Evolutionary conservation across 1,139 yeast genomes (phyloP).

Genomic region (Meyerozyma sp.): DNA sequence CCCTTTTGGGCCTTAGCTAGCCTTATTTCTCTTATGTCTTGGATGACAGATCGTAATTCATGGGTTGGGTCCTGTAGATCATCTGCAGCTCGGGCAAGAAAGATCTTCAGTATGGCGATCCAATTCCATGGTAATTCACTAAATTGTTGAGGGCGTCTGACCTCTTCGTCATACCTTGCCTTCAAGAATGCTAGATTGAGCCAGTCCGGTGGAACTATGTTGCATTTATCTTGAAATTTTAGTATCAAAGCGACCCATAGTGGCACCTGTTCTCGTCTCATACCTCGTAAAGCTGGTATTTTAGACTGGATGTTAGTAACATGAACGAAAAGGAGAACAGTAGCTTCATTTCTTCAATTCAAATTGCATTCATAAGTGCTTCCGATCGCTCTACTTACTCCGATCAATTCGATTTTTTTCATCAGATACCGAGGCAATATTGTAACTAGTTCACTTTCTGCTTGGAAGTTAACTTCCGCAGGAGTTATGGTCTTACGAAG

Average conservation of each 20-base stretch:
- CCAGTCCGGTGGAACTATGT: constrained; percentile 87
- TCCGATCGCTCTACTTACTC: constrained; percentile 31
- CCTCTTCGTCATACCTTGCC: constrained; percentile 64
- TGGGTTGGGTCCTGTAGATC: constrained; percentile 68
- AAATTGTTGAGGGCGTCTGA: constrained; percentile 51
- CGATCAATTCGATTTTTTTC: constrained; percentile 59
- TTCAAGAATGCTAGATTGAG: constrained; percentile 53
- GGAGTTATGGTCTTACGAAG: constrained; percentile 62
- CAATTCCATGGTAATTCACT: constrained; percentile 80
- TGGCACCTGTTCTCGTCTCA: constrained; percentile 70
- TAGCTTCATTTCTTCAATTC: too few species aligned
- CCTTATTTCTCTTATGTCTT: constrained; percentile 81
- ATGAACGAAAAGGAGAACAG: not conserved
- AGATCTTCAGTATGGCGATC: constrained; percentile 72
- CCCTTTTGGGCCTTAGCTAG: constrained; percentile 80
- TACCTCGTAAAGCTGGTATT: constrained; percentile 55
- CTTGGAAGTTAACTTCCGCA: constrained; percentile 74
- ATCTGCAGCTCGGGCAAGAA: constrained; percentile 66
- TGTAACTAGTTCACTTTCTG: constrained; percentile 71
- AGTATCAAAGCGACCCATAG: constrained; percentile 84
- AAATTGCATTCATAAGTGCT: too few species aligned
- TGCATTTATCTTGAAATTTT: constrained; percentile 81
- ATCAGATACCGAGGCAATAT: constrained; percentile 73
- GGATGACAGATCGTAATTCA: constrained; percentile 61
- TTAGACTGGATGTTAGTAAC: constrained; percentile 21